phyloP scores from a whole-genome alignment of 78 protist genomes.

The Anaeramoeba ignava region DNA sequence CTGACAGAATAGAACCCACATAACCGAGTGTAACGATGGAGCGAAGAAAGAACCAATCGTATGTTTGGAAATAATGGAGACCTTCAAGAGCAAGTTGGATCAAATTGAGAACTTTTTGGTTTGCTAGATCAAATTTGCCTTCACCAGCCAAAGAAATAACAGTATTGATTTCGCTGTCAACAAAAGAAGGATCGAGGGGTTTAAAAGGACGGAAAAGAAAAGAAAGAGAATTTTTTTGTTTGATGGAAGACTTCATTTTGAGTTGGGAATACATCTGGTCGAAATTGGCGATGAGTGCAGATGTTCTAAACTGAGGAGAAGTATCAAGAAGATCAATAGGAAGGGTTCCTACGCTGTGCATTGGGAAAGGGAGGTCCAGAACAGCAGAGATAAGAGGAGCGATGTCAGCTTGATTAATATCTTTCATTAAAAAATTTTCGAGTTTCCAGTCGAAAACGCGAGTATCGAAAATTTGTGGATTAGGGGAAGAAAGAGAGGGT shows the following conservation, averaged over 20 bases:
- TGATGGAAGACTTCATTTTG: too few relatives aligned
- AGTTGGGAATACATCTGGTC: not conserved
- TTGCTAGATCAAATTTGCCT: too few relatives aligned
- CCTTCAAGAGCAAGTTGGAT: conserved; percentile 41
- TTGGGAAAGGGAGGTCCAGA: not conserved
- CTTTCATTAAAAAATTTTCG: not conserved
- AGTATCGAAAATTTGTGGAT: not conserved
- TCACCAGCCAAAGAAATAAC: too few relatives aligned
- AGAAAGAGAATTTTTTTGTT: too few relatives aligned
- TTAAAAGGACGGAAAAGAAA: too few relatives aligned
- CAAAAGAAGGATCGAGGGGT: too few relatives aligned
- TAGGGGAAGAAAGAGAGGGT: not conserved
- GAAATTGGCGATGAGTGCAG: not conserved
- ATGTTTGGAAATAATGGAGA: conserved; percentile 48
- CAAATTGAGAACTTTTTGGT: too few relatives aligned
- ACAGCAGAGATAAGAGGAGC: not conserved
- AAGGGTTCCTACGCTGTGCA: not conserved
- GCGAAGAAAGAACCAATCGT: conserved; percentile 53
- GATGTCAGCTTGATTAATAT: not conserved
- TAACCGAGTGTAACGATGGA: conserved; percentile 48
- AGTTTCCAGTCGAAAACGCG: not conserved
- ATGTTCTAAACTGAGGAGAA: not conserved
- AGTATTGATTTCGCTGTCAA: too few relatives aligned
- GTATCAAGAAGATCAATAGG: not conserved
- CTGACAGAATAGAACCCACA: conserved; percentile 27